Base-by-base conservation (phyloP, 257 asterid genomes). In the Solanum etuberosum region DNA sequence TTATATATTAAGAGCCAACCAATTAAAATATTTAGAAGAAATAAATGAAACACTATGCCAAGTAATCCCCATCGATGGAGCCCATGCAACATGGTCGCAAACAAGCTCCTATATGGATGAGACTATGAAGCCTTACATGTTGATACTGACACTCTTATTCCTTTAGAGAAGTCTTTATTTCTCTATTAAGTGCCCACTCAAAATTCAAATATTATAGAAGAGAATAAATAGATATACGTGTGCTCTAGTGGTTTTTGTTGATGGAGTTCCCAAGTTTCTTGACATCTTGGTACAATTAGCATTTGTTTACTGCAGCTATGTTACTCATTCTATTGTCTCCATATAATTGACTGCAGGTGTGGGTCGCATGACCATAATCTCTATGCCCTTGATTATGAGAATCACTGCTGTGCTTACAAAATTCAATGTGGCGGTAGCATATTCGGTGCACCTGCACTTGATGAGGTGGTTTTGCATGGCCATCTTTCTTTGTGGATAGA, bases 351-450 rank as follows among this genome's bases (percentile, higher is more conserved):
- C 88, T 89, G 87, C 95, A 96, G 99, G 99, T 95, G 99, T 87
- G 99, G 99, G 87, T 96, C 99, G 35, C 94, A 96, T 71, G 98
- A 95, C 89, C 99, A 94, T 86, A 89, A 93, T 89, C 91, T 96
- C 35, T 96, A 96, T 89, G 98, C 98, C 78, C 93, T 96, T 86
- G 98, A 96, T 90, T 96, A 96, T 93, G 91, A 82, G 90, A 92
- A 85, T 65, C 91, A 92, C 91, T 88, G 89, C 87, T 95, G 99
- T 89, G 85, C 88, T 72, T 94, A 89, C 89, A 94, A 90, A 90
- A 89, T 94, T 89, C 91, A 87, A 35, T 96, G 98, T 57, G 97
- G 98, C 85, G 98, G 99, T 87, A 96, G 98, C 88, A 90, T 96
- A 92, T 96, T 93, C 78, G 94, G 99, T 89, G 91, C 99, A 83